These are phyloP conservation scores for Funneliformis caledonium DNA, from an alignment of 371 early-diverging fungal genomes.

Conservation along the genomic window DNA sequence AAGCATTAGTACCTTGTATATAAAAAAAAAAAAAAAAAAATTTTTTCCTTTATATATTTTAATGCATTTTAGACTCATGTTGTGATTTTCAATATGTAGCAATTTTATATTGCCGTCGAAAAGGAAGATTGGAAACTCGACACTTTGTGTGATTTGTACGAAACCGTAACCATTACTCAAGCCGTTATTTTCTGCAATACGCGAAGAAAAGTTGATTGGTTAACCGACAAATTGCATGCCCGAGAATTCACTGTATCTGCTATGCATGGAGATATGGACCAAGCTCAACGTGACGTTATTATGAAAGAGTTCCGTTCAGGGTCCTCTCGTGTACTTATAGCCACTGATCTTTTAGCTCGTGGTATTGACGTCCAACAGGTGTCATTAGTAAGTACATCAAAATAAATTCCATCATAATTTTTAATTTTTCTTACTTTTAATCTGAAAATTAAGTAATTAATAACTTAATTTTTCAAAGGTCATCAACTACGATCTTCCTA, in stretches of 20 bases:
- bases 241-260: conserved; percentile 93
- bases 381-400: conserved; percentile 77
- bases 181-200: conserved; percentile 97
- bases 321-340: conserved; percentile 94
- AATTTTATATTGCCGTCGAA: conserved; percentile 93
- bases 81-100: conserved; percentile 57
- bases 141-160: conserved; percentile 92
- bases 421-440: background rate
- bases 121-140: conserved; percentile 90
- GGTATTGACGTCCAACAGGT: conserved; percentile 99
- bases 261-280: conserved; percentile 97
- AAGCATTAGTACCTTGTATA: no score
- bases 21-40: no score
- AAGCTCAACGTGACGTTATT: conserved; percentile 95
- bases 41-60: background rate
- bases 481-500: conserved; percentile 98
- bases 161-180: conserved; percentile 91
- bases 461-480: conserved; percentile 53
- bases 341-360: conserved; percentile 98
- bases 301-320: conserved; percentile 98
- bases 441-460: background rate
- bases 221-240: conserved; percentile 81
- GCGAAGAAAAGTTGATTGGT: conserved; percentile 91
- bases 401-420: no score
- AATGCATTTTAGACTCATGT: background rate